Evolutionary conservation across 2,329 filamentous ascomycete genomes (phyloP).

Genomic region (Penicillium palitans): DNA sequence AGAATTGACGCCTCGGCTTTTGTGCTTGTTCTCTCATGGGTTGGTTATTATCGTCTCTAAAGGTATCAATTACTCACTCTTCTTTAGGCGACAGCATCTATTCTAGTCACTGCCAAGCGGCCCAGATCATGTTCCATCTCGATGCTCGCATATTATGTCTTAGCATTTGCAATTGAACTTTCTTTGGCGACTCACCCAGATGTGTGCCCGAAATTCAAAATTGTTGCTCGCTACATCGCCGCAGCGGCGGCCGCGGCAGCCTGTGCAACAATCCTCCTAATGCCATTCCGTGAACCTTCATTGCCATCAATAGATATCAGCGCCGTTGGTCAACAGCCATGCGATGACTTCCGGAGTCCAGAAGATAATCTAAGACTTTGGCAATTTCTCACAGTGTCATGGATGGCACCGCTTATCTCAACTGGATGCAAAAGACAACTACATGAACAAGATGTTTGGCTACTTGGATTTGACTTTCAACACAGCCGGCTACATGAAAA

Average conservation of each 20-base stretch:
- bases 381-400: conserved; percentile 82
- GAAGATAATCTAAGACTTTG: conserved; percentile 79
- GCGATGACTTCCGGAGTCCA: conserved; percentile 64
- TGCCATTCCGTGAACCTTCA: conserved; percentile 67
- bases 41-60: conserved; percentile 30
- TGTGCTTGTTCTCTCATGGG: conserved; percentile 40
- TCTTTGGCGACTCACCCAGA: conserved; percentile 32
- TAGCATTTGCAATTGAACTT: conserved; percentile 37
- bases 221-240: conserved; percentile 28
- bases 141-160: conserved; percentile 39
- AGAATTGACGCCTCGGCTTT: conserved; percentile 17
- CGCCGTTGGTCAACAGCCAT: conserved; percentile 56
- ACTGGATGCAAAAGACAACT: conserved; percentile 66
- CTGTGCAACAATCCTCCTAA: conserved; percentile 59
- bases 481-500: conserved; percentile 71
- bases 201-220: conserved; percentile 9
- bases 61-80: conserved; percentile 19
- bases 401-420: conserved; percentile 73
- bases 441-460: conserved; percentile 79
- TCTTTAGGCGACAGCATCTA: conserved; percentile 36
- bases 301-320: conserved; percentile 60
- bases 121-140: conserved; percentile 45
- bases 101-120: conserved; percentile 41
- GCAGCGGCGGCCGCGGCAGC: conserved; percentile 49
- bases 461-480: conserved; percentile 76